These are phyloP conservation scores for Aspergillus avenaceus DNA, from an alignment of 495 filamentous ascomycete genomes.

Conservation along the genomic window DNA sequence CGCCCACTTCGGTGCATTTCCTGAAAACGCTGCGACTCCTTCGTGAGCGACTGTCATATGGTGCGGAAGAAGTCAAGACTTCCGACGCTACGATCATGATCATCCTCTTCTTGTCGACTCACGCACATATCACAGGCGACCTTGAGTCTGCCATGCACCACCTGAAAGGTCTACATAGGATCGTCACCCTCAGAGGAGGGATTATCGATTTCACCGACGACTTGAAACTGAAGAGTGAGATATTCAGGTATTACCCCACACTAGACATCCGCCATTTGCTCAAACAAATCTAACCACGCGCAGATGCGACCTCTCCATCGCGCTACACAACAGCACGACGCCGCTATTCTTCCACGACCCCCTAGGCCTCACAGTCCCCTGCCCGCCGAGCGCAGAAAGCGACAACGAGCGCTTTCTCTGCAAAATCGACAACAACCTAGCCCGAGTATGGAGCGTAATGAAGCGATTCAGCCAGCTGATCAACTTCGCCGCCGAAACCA, in stretches of 20 bases:
- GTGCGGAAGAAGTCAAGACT: conserved; percentile 3
- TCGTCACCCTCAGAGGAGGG: conserved; percentile 35
- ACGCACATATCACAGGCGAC: conserved; percentile 26
- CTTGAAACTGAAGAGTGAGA: background rate
- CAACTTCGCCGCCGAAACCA: conserved; percentile 24
- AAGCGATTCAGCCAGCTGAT: conserved; percentile 30
- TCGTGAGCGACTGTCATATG: conserved; percentile 26
- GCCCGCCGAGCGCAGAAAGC: background rate
- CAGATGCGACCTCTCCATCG: background rate
- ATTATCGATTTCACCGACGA: conserved; percentile 5
- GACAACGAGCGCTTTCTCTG: background rate
- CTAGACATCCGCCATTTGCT: background rate
- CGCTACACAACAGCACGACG: background rate
- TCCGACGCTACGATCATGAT: conserved; percentile 31
- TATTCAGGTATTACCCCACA: conserved; percentile 6
- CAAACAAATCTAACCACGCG: background rate
- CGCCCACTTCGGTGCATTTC: conserved; percentile 17
- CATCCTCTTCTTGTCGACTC: conserved; percentile 23
- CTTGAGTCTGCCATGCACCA: conserved; percentile 24
- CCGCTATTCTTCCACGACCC: background rate
- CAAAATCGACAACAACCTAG: background rate
- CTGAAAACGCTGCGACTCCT: conserved; percentile 28
- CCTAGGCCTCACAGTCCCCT: background rate
- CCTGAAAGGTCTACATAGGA: conserved; percentile 27
- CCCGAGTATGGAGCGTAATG: conserved; percentile 26